Evolutionary conservation across 257 asterid genomes (phyloP).

Genomic region (Avicennia marina): DNA sequence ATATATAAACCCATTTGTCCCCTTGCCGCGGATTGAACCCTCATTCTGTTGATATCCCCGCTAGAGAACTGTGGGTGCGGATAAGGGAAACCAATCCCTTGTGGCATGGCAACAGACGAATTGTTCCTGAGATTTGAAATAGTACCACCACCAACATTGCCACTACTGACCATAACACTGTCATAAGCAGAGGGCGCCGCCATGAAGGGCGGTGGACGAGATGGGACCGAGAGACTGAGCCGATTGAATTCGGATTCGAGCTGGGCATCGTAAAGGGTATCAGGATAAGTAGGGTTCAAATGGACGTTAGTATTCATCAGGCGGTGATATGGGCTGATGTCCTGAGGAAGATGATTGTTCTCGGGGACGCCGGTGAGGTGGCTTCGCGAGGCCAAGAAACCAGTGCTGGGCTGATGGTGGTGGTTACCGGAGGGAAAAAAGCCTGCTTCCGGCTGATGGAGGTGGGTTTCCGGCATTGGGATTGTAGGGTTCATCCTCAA

Average conservation of each 20-base stretch:
- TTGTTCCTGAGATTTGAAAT: slow-evolving; percentile 2
- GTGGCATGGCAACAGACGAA: background rate
- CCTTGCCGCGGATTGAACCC: slow-evolving; percentile 35
- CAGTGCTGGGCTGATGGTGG: too few species aligned
- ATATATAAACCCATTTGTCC: slow-evolving; percentile 20
- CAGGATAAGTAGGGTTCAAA: slow-evolving; percentile 6
- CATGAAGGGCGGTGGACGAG: background rate
- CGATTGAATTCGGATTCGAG: slow-evolving; percentile 20
- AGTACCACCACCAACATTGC: background rate
- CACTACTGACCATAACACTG: background rate
- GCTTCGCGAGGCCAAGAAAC: too few species aligned
- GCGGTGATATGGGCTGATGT: background rate
- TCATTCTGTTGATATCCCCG: slow-evolving; percentile 25
- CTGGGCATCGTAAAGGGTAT: background rate
- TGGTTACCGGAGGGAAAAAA: too few species aligned
- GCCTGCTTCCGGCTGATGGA: too few species aligned
- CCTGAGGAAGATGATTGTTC: background rate
- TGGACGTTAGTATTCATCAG: background rate
- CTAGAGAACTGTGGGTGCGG: background rate
- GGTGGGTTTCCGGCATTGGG: too few species aligned
- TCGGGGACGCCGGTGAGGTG: background rate
- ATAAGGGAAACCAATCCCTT: slow-evolving; percentile 1
- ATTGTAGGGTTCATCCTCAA: too few species aligned
- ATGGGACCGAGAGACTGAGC: slow-evolving; percentile 15
- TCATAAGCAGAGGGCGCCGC: background rate